Conservation (phyloP, 176 grass and related monocot genomes). For the Zea luxurians region DNA sequence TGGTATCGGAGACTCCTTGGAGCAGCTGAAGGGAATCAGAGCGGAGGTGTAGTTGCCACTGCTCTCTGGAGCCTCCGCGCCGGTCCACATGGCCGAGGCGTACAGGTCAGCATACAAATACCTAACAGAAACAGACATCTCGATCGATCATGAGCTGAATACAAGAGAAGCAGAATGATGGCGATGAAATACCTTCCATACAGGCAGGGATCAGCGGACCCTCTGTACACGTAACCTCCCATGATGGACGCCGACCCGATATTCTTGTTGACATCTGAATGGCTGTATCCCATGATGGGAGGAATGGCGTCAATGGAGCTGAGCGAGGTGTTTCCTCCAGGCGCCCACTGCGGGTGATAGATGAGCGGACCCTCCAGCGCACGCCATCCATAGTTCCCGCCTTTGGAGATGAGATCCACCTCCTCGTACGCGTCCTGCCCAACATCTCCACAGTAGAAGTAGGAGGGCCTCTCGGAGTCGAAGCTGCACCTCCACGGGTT, state of each 20-base stretch:
- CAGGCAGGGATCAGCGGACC: conserved; percentile 69
- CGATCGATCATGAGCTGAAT: neutral
- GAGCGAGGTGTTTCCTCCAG: conserved; percentile 53
- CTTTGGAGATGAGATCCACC: conserved; percentile 63
- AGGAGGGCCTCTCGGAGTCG: conserved; percentile 69
- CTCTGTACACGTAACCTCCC: conserved; percentile 71
- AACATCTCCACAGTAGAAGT: conserved; percentile 88
- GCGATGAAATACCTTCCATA: conserved; percentile 49
- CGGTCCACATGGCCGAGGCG: conserved; percentile 58
- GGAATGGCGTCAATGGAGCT: conserved; percentile 48
- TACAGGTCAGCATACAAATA: conserved; percentile 80
- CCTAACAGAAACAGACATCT: conserved; percentile 36
- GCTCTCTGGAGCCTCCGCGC: conserved; percentile 63
- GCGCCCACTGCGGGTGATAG: conserved; percentile 38
- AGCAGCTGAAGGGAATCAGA: conserved; percentile 59
- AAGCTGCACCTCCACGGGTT: conserved; percentile 98
- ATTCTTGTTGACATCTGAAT: conserved; percentile 53
- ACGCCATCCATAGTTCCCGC: conserved; percentile 83
- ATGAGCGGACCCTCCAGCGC: conserved; percentile 53
- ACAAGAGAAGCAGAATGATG: too few relatives aligned
- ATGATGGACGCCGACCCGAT: conserved; percentile 63
- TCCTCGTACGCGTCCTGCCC: conserved; percentile 58
- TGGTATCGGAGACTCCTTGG: conserved; percentile 51
- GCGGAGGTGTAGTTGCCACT: conserved; percentile 61
- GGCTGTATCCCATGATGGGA: conserved; percentile 58